Conservation (phyloP, 2,329 filamentous ascomycete species). For the Coniochaeta prunicola region DNA sequence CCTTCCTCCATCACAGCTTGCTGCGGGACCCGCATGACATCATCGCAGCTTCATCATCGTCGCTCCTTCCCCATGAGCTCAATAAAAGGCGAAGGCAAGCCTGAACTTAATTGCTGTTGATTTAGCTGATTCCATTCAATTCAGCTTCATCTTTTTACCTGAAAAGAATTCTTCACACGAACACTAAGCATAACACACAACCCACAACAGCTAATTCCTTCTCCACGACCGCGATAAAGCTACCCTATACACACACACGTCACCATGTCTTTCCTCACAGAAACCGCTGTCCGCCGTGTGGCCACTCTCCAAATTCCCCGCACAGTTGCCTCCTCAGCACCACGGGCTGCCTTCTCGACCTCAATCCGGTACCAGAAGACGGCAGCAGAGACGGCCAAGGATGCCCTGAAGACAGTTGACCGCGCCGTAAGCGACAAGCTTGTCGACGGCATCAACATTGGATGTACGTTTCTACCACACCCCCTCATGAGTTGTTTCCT, state of each 20-base stretch:
- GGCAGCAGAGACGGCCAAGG: constrained; percentile 48
- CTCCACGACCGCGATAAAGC: not conserved
- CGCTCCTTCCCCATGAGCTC: not conserved
- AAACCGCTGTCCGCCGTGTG: constrained; percentile 35
- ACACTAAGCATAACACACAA: not conserved
- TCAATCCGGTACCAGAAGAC: constrained; percentile 37
- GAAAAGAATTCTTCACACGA: not conserved
- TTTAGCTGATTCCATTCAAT: not conserved
- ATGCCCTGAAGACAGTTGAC: constrained; percentile 52
- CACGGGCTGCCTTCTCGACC: constrained; percentile 43
- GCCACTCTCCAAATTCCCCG: constrained; percentile 28
- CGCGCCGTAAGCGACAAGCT: constrained; percentile 53
- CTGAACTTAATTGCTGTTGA: not conserved
- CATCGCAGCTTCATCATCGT: not conserved
- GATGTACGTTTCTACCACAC: constrained; percentile 34
- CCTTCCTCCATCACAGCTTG: not conserved
- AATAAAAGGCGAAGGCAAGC: not conserved
- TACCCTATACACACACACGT: constrained; percentile 2
- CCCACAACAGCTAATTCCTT: not conserved
- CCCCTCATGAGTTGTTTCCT: not conserved
- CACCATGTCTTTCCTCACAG: constrained; percentile 48
- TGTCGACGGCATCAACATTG: constrained; percentile 52
- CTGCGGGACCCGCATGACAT: constrained; percentile 3
- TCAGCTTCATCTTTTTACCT: not conserved
- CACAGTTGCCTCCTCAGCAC: constrained; percentile 23